Evolutionary conservation across 768 basidiomycete genomes (phyloP).

Genomic region (Crepidotus variabilis): DNA sequence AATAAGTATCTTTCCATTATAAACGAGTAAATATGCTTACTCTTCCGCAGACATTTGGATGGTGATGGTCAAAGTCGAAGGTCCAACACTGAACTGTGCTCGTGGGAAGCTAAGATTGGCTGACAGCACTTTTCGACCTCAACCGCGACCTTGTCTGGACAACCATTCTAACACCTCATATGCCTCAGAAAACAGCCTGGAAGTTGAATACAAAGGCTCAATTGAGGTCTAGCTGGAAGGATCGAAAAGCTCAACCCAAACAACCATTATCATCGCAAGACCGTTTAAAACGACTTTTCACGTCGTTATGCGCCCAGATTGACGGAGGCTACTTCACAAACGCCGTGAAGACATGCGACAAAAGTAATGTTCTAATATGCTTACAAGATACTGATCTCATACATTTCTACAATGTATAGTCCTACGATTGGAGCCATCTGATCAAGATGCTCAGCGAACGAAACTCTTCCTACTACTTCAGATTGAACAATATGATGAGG

Average conservation of each 20-base stretch:
- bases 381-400: neutral
- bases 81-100: conserved; percentile 11
- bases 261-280: conserved; percentile 30
- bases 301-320: conserved; percentile 80
- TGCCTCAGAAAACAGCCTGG: conserved; percentile 15
- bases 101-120: conserved; percentile 28
- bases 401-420: conserved; percentile 40
- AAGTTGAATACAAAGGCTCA: conserved; percentile 7
- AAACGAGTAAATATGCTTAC: conserved; percentile 27
- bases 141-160: too few relatives aligned
- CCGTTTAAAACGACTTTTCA: conserved; percentile 59
- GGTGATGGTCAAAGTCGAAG: conserved; percentile 16
- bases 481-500: conserved; percentile 74
- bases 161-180: conserved; percentile 6
- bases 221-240: conserved; percentile 15
- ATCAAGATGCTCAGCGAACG: conserved; percentile 73
- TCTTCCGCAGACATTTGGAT: conserved; percentile 48
- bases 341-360: conserved; percentile 89
- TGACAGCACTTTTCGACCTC: neutral
- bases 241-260: conserved; percentile 25
- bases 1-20: neutral
- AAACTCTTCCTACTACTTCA: conserved; percentile 88
- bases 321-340: conserved; percentile 86
- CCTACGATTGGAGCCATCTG: conserved; percentile 59
- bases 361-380: conserved; percentile 54